Evolutionary conservation across 176 grass and related monocot species (phyloP), one percentile per base, ranked within the genome.

Genomic region (Musa acuminata): DNA sequence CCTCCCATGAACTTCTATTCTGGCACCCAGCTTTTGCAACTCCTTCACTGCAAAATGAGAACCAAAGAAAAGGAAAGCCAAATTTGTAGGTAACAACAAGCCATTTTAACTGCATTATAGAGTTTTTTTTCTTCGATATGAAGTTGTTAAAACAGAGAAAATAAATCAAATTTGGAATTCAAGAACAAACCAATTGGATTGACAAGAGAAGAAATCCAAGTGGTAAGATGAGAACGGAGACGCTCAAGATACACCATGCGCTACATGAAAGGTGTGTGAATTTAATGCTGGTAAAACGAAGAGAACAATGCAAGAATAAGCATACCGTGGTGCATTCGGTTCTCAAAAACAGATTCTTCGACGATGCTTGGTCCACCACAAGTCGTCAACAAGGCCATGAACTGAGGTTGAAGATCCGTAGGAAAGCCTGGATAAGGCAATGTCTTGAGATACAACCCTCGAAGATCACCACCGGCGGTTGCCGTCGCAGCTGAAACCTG

Each of bases 251-350:
- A 35, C 29, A 35, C 29, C 29, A 35, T 35, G 29, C 29, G 29
- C 2, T 3, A 35, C 29, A 35, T 35, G 29, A 27, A 27, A 27
- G 26, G 26, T 27, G 26, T 27, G 26, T 27, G 26, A 35, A 35
- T 35, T 35, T 35, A 35, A 35, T 4, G 29, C 29, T 4, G 3
- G 29, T 35, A 35, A 35, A 35, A 35, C 29, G 29, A 35, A 35
- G 29, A 35, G 29, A 35, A 52, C 75, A 12, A 49, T 60, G 22
- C 6, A 8, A 23, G 9, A 19, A 24, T 2, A 64, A 25, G 16
- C 62, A 50, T 64, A 77, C 75, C 75, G 9, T 77, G 75, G 62
- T 77, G 75, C 75, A 77, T 77, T 14, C 75, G 75, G 49, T 77
- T 65, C 60, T 77, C 75, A 26, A 77, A 77, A 48, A 65, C 58